phyloP scores from a whole-genome alignment of 2,329 filamentous ascomycete genomes.

The Chrysoporthe cubensis region DNA sequence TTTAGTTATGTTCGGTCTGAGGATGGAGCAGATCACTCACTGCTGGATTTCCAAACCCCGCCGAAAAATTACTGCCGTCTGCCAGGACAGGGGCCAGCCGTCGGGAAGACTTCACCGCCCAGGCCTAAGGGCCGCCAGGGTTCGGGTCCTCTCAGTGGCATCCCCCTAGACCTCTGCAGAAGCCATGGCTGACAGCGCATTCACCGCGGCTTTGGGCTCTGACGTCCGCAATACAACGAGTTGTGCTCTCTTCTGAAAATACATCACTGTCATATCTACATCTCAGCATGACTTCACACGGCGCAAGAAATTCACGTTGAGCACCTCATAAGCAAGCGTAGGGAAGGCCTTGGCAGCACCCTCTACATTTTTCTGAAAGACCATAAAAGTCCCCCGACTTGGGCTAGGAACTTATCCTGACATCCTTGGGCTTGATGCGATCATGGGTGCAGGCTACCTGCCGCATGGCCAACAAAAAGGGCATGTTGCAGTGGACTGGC shows the following conservation, averaged over 20 bases:
- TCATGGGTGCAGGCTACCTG: no score
- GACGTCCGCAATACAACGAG: not conserved
- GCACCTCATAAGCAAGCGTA: no score
- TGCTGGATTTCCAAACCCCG: slow-evolving; percentile 6
- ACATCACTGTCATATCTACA: not conserved
- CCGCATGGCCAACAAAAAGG: no score
- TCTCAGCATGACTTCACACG: not conserved
- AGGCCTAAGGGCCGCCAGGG: not conserved
- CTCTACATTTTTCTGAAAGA: no score
- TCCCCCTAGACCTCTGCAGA: not conserved
- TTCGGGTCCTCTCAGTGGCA: not conserved
- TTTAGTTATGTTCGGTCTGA: not conserved
- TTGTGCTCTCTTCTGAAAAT: not conserved
- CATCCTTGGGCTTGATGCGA: no score
- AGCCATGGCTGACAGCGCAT: not conserved
- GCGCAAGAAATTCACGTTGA: no score
- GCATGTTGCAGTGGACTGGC: no score
- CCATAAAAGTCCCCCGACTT: no score
- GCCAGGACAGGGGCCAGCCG: not conserved
- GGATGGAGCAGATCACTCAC: slow-evolving; percentile 2
- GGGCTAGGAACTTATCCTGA: no score
- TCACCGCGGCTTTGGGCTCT: no score
- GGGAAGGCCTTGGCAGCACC: no score
- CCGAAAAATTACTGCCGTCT: slow-evolving; percentile 19
- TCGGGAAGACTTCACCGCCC: slow-evolving; percentile 5